Conservation (phyloP, 257 asterid genomes). For the Solanum raphanifolium region DNA sequence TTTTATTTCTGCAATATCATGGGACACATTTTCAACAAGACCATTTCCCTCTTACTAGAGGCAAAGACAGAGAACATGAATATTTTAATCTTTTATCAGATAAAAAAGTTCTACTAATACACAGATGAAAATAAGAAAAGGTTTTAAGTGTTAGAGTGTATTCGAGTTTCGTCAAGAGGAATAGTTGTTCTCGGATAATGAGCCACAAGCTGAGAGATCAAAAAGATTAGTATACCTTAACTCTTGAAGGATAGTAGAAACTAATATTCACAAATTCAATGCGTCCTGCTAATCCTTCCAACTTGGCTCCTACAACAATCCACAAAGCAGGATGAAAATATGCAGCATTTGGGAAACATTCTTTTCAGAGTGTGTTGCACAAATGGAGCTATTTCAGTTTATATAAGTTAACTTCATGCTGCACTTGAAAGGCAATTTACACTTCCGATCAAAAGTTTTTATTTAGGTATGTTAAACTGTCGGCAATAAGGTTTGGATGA, state of each 20-base stretch:
- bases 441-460: not conserved
- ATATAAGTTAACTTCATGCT: not conserved
- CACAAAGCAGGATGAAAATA: not conserved
- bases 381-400: not conserved
- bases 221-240: constrained; percentile 32
- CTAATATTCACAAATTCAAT: constrained; percentile 60
- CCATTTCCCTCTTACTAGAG: not conserved
- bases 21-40: not conserved
- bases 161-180: not conserved
- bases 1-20: not conserved
- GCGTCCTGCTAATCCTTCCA: constrained; percentile 60
- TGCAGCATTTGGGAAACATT: not conserved
- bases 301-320: constrained; percentile 47
- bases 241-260: constrained; percentile 74
- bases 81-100: not conserved
- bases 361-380: not conserved
- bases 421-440: not conserved
- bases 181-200: not conserved
- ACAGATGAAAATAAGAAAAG: not conserved
- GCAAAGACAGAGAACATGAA: not conserved
- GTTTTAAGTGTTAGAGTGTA: not conserved
- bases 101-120: not conserved
- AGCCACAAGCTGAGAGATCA: not conserved
- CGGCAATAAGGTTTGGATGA: not conserved
- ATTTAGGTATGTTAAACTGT: not conserved